Evolutionary conservation across 495 filamentous ascomycete genomes (phyloP), one percentile per base, ranked within the genome.

Genomic region (Aspergillus cristatus): DNA sequence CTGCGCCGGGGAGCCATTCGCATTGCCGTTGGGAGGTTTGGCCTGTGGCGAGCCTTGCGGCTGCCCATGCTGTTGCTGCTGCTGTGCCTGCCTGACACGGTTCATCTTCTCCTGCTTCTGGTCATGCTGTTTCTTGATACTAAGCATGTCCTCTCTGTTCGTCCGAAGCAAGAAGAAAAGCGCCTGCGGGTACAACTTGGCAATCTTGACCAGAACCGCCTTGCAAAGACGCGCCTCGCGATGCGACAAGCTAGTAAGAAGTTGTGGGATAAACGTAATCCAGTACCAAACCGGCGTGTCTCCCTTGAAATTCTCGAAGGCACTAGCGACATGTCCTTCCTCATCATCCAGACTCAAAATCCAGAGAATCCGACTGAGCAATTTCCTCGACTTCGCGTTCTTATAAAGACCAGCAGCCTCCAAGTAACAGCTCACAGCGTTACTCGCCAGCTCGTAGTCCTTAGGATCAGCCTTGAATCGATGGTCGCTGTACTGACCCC

Each of bases 261-360:
- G 75, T 54, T 99, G 93, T 15, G 93, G 93, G 46, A 99, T 96
- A 57, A 88, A 99, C 0, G 91, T 96, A 40, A 96, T 96, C 93
- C 93, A 99, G 60, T 96, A 97, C 93, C 93, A 99, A 13, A 91
- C 82, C 1, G 86, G 88, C 6, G 82, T 87, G 28, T 99, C 93
- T 30, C 88, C 93, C 66, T 95, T 95, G 66, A 85, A 97, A 41
- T 84, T 82, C 42, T 93, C 85, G 45, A 94, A 97, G 7, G 86
- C 81, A 37, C 76, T 63, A 3, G 82, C 78, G 34, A 99, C 79
- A 18, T 70, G 77, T 28, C 82, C 85, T 48, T 84, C 84, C 0
- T 84, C 71, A 46, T 95, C 85, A 52, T 99, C 93, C 41, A 99
- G 66, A 55, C 89, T 96, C 15, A 99, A 72, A 22, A 99, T 72